Evolutionary conservation across 2,329 filamentous ascomycete genomes (phyloP).

Genomic region (Scytalidium sp.): DNA sequence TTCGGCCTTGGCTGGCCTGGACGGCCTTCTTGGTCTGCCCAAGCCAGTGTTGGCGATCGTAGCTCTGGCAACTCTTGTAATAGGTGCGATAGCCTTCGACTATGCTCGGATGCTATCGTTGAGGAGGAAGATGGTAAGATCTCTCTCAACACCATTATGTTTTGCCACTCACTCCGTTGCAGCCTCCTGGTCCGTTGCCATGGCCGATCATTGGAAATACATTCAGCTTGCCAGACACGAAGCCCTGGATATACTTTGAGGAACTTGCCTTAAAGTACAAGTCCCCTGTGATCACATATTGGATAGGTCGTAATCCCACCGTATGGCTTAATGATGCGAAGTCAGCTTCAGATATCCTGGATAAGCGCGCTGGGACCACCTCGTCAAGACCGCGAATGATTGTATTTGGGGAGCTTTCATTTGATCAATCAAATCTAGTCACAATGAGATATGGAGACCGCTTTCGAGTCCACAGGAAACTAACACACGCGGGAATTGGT

Average conservation of each 20-base stretch:
- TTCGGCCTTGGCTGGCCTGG: neutral
- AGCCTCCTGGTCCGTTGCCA: neutral
- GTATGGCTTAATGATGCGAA: neutral
- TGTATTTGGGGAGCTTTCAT: conserved; percentile 35
- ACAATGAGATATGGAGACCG: conserved; percentile 37
- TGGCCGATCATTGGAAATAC: neutral
- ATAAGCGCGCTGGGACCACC: conserved; percentile 33
- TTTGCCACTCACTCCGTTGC: neutral
- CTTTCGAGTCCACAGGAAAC: conserved; percentile 38
- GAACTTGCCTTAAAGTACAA: neutral
- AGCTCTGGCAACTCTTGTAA: neutral
- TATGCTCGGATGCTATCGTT: conserved; percentile 1
- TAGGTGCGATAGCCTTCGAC: neutral
- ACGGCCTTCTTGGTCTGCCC: neutral
- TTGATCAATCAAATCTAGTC: conserved; percentile 36
- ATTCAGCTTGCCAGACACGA: neutral
- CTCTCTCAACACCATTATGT: neutral
- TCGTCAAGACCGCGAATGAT: conserved; percentile 34
- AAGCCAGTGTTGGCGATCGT: neutral
- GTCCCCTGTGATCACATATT: neutral
- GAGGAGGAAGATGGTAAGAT: neutral
- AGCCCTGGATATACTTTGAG: neutral
- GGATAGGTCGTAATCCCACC: neutral
- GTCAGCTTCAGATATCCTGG: conserved; percentile 28
- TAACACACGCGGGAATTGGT: conserved; percentile 19